A percentile compares a stretch with the other conserved stretches of the same genome.
phyloP scores from a whole-genome alignment of 2,329 filamentous ascomycete genomes.

The Cladophialophora bantiana region DNA sequence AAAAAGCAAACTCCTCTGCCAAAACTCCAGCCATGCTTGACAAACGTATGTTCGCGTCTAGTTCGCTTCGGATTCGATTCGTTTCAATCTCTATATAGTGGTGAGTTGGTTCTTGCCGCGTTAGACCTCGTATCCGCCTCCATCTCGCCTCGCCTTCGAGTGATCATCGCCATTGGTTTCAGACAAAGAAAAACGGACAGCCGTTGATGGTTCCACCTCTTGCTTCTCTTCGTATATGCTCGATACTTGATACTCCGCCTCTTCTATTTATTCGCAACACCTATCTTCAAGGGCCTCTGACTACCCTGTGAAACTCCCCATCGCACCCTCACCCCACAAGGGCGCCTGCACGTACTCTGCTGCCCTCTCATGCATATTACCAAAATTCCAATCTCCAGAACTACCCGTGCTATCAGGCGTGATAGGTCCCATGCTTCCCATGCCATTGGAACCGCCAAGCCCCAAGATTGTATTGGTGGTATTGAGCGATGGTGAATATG shows the following conservation, averaged over 20 bases:
- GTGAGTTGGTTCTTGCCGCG: background rate
- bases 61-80: background rate
- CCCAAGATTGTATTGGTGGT: conserved; percentile 18
- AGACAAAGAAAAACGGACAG: too few relatives aligned
- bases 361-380: conserved; percentile 54
- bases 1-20: background rate
- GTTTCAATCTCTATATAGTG: background rate
- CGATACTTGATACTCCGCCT: background rate
- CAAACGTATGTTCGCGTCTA: background rate
- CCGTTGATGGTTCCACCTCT: too few relatives aligned
- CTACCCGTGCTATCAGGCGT: conserved; percentile 53
- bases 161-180: too few relatives aligned
- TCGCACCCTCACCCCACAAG: conserved; percentile 46
- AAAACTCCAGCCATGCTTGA: background rate
- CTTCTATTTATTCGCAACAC: background rate
- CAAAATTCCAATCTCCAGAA: conserved; percentile 56
- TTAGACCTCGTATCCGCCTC: background rate
- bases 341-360: conserved; percentile 58
- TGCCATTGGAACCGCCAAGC: conserved; percentile 11
- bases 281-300: background rate
- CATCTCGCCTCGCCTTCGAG: background rate
- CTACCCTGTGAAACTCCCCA: conserved; percentile 14
- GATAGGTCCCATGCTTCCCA: conserved; percentile 46
- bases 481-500: conserved; percentile 29
- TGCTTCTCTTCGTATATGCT: background rate